phyloP scores from a whole-genome alignment of 2,329 filamentous ascomycete genomes.

The Cyphellophora europaea region DNA sequence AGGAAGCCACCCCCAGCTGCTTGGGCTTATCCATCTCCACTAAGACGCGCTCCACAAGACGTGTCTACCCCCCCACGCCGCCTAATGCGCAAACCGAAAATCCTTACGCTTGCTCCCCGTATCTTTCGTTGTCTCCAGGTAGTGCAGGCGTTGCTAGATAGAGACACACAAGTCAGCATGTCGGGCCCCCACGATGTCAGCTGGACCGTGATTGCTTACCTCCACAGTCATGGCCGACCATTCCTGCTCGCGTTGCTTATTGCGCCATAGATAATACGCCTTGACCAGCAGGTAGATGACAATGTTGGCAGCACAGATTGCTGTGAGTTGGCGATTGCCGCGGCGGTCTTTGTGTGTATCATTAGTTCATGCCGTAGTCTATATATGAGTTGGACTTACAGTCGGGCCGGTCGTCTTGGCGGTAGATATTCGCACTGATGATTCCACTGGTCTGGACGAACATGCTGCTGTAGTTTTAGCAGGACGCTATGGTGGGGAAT shows the following conservation, averaged over 20 bases:
- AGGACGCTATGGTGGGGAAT: too few relatives aligned
- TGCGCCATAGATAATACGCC: slow-evolving; percentile 24
- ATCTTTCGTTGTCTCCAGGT: slow-evolving; percentile 35
- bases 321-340: slow-evolving; percentile 31
- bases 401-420: slow-evolving; percentile 12
- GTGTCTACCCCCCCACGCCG: too few relatives aligned
- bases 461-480: too few relatives aligned
- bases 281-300: slow-evolving; percentile 23
- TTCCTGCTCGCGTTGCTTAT: slow-evolving; percentile 20
- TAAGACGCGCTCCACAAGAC: too few relatives aligned
- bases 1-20: too few relatives aligned
- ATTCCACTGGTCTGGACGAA: slow-evolving; percentile 27
- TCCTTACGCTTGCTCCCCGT: slow-evolving; percentile 35
- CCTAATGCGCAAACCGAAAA: slow-evolving; percentile 23
- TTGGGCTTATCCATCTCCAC: too few relatives aligned
- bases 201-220: too few relatives aligned
- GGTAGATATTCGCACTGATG: slow-evolving; percentile 28
- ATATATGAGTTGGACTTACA: background rate
- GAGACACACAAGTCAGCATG: slow-evolving; percentile 23
- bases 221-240: slow-evolving; percentile 35
- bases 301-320: slow-evolving; percentile 19
- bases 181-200: too few relatives aligned
- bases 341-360: slow-evolving; percentile 49
- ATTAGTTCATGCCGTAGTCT: slow-evolving; percentile 13
- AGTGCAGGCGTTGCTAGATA: slow-evolving; percentile 33